phyloP scores from a whole-genome alignment of 306 rosid genomes.

The Citrullus colocynthis region DNA sequence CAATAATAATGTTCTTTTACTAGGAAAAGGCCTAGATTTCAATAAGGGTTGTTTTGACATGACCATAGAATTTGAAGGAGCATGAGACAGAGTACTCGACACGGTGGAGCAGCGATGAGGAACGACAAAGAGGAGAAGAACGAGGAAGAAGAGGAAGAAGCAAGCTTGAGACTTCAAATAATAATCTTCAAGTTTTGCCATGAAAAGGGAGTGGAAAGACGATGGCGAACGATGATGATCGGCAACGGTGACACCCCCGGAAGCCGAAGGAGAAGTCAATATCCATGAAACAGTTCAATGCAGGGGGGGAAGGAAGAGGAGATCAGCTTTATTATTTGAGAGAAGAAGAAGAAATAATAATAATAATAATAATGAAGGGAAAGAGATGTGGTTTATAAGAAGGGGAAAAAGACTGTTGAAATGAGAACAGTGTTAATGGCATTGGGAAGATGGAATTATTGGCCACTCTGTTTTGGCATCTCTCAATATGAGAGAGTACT shows the following conservation, averaged over 20 bases:
- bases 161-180: neutral
- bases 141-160: neutral
- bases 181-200: neutral
- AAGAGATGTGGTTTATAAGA: neutral
- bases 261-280: constrained; percentile 3
- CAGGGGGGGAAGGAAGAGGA: neutral
- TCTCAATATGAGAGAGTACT: neutral
- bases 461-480: neutral
- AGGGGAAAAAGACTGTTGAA: neutral
- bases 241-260: neutral
- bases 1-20: neutral
- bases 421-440: neutral
- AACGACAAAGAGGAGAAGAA: neutral
- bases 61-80: neutral
- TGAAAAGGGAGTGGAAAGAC: neutral
- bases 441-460: constrained; percentile 3
- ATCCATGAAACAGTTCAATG: neutral
- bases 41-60: neutral
- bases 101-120: neutral
- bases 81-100: neutral
- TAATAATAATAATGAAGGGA: no score
- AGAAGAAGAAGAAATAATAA: neutral
- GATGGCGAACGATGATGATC: neutral
- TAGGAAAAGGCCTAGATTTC: neutral
- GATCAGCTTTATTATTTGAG: neutral